Evolutionary conservation across 371 early-diverging fungal genomes (phyloP).

Genomic region (Zychaea mexicana): DNA sequence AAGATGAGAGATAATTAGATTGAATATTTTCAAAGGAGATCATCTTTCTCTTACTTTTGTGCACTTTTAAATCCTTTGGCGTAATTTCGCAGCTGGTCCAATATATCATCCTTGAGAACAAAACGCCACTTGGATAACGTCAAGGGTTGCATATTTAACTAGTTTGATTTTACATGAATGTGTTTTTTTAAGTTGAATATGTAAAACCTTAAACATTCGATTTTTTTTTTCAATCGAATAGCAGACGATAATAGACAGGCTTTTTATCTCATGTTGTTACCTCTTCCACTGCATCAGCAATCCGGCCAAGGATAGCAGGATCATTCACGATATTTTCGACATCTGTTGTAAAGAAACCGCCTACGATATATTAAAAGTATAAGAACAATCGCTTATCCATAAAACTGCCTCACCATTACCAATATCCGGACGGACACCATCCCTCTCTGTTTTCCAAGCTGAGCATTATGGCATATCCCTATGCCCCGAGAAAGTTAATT

Average conservation of each 20-base stretch:
- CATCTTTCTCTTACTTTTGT: slow-evolving; percentile 3
- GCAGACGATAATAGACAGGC: background rate
- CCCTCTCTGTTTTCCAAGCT: background rate
- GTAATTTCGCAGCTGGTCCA: background rate
- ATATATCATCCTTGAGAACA: slow-evolving; percentile 7
- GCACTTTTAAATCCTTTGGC: background rate
- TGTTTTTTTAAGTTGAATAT: too few species aligned
- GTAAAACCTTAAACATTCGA: too few species aligned
- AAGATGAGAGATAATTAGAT: too few species aligned
- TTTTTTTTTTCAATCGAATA: too few species aligned
- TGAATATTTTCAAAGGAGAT: too few species aligned
- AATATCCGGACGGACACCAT: too few species aligned
- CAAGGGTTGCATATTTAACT: slow-evolving; percentile 7
- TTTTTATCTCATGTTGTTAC: background rate
- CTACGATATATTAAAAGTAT: too few species aligned
- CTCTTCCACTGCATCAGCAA: background rate
- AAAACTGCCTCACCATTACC: too few species aligned
- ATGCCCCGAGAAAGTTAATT: background rate
- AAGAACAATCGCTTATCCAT: too few species aligned
- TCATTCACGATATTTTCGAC: slow-evolving; percentile 6
- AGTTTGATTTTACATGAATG: too few species aligned
- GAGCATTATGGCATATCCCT: background rate
- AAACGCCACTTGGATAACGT: slow-evolving; percentile 9
- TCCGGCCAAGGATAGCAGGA: slow-evolving; percentile 1
- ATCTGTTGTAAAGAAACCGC: slow-evolving; percentile 14